Evolutionary conservation across 2,329 filamentous ascomycete species (phyloP), one percentile per base, ranked within the genome.

Genomic region (Dactylonectria estremocensis): DNA sequence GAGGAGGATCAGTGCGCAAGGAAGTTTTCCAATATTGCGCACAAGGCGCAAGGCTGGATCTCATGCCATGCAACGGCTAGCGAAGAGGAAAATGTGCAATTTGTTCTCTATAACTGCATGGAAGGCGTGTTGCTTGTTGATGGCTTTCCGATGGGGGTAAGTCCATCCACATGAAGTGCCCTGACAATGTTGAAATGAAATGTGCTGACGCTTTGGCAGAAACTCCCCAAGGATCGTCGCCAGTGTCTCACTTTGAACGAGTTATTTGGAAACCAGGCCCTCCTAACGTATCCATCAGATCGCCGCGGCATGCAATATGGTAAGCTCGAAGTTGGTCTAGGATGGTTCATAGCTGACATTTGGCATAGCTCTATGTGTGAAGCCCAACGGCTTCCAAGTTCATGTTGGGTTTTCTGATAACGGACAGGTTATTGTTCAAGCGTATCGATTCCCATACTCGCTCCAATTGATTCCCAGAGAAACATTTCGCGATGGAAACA

Each of bases 191-290:
- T 8, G 14, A 13, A 31, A 20, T 28, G 33, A 24, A 18, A 18
- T 24, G 24, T 22, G 40, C 66, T 70, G 57, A 70, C 28, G 43
- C 2, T 40, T 18, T 33, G 16, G 4, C 28, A 72, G 1, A 88
- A 86, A 43, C 81, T 92, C 0, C 89, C 90, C 0, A 75, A 81
- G 9, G 80, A 86, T 2, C 85, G 87, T 33, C 83, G 82, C 18
- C 80, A 83, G 0, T 65, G 70, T 0, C 68, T 80, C 3, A 59
- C 74, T 1, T 79, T 90, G 22, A 77, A 80, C 5, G 80, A 84
- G 7, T 80, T 92, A 0, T 90, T 92, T 72, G 88, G 88, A 0
- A 79, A 85, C 3, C 84, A 88, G 24, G 81, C 80, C 14, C 82
- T 90, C 0, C 80, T 84, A 2, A 86, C 85, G 0, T 88, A 77